A percentile compares a stretch with the other conserved stretches of the same genome.
These are phyloP conservation scores for Botrytis byssoidea DNA, from an alignment of 2,329 filamentous ascomycete genomes.

Conservation along the genomic window DNA sequence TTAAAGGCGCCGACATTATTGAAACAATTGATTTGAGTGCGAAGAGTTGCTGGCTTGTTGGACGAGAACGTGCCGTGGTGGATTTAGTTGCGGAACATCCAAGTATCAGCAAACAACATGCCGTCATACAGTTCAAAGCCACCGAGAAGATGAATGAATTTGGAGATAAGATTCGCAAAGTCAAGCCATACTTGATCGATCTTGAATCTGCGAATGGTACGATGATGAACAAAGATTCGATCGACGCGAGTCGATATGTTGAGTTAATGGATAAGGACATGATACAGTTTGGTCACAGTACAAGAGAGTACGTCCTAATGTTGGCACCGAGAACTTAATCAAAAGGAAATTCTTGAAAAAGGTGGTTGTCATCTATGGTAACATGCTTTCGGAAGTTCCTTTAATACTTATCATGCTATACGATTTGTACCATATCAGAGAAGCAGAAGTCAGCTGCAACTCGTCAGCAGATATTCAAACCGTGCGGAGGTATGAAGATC, in stretches of 20 bases:
- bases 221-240: constrained; percentile 69
- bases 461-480: neutral
- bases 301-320: constrained; percentile 95
- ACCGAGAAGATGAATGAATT: constrained; percentile 81
- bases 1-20: constrained; percentile 77
- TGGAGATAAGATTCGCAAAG: constrained; percentile 75
- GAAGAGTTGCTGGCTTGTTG: constrained; percentile 88
- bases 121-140: constrained; percentile 88
- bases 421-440: neutral
- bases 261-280: constrained; percentile 89
- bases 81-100: constrained; percentile 86
- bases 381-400: neutral
- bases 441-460: constrained; percentile 17
- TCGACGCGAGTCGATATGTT: constrained; percentile 76
- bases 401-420: neutral
- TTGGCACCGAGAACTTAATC: constrained; percentile 48
- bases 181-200: constrained; percentile 88
- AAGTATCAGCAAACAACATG: constrained; percentile 92
- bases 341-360: neutral
- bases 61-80: constrained; percentile 75
- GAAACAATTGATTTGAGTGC: constrained; percentile 75
- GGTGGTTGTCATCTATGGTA: neutral
- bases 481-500: neutral
- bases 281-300: constrained; percentile 81
- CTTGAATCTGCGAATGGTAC: constrained; percentile 93